Evolutionary conservation across 345 rosid genomes (phyloP).

Genomic region (Triadica sebifera): DNA sequence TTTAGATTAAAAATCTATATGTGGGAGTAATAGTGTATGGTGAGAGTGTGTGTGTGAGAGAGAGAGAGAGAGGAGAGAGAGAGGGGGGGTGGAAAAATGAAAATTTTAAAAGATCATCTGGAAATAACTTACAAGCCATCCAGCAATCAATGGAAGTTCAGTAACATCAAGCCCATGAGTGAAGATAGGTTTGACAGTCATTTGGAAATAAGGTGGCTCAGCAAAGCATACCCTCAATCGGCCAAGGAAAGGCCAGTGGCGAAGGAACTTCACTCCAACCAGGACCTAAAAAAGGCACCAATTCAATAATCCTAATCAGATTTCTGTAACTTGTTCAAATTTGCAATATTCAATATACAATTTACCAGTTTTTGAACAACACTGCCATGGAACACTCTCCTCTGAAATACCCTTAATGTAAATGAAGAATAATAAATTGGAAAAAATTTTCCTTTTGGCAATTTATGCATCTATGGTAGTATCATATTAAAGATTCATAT

Average conservation of each 20-base stretch:
- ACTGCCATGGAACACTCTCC: not conserved
- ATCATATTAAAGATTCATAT: not conserved
- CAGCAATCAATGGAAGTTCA: conserved; percentile 90
- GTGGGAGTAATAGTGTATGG: no score
- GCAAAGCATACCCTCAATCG: conserved; percentile 89
- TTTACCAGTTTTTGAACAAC: not conserved
- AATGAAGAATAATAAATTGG: not conserved
- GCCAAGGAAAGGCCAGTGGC: conserved; percentile 82
- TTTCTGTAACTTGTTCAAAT: not conserved
- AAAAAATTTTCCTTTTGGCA: not conserved
- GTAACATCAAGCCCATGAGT: conserved; percentile 81
- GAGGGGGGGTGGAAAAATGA: conserved; percentile 4
- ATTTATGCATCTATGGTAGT: not conserved
- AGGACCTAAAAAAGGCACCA: conserved; percentile 45
- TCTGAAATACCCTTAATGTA: not conserved
- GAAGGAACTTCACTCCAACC: conserved; percentile 85
- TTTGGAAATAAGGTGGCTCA: conserved; percentile 95
- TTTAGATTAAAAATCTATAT: no score
- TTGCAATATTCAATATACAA: not conserved
- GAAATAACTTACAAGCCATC: conserved; percentile 84
- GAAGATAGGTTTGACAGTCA: conserved; percentile 80
- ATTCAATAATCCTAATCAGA: conserved; percentile 1
- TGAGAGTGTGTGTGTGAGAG: not conserved
- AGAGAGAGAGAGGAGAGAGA: conserved; percentile 9
- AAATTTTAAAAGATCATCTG: conserved; percentile 13